phyloP scores from a whole-genome alignment of 495 filamentous ascomycete genomes.

The Trichoderma erinaceum region DNA sequence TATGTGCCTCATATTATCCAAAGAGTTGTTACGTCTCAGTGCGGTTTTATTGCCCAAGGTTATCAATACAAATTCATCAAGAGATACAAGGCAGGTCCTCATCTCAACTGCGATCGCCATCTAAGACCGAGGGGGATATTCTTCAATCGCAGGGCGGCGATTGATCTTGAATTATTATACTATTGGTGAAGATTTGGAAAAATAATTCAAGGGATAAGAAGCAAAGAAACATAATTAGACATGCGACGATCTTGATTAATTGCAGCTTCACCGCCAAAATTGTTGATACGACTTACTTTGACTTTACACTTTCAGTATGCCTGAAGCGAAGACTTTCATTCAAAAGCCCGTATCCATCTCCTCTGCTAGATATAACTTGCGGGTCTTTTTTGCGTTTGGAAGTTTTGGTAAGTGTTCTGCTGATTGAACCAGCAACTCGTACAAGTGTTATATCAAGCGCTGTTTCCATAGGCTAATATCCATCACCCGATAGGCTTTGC shows the following conservation, averaged over 20 bases:
- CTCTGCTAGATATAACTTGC: neutral
- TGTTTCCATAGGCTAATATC: neutral
- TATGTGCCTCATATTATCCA: too few species aligned
- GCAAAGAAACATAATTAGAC: neutral
- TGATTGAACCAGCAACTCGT: neutral
- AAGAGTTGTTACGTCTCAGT: neutral
- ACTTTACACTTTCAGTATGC: neutral
- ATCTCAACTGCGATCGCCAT: too few species aligned
- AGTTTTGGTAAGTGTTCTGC: neutral
- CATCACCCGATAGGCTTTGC: conserved; percentile 1
- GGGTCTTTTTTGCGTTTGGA: neutral
- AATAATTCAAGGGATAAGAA: neutral
- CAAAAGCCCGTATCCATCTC: neutral
- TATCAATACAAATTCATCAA: neutral
- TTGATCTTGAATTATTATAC: too few species aligned
- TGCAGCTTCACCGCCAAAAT: neutral
- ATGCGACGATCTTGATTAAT: neutral
- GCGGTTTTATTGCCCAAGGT: too few species aligned
- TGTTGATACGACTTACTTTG: neutral
- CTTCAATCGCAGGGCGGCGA: too few species aligned
- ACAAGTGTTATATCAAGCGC: neutral
- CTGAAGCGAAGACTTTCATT: neutral
- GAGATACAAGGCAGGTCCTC: neutral
- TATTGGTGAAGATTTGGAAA: too few species aligned
- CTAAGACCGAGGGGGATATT: too few species aligned